Conservation (phyloP, 352 stramenopile species). For the Stephanocyclus meneghinianus region DNA sequence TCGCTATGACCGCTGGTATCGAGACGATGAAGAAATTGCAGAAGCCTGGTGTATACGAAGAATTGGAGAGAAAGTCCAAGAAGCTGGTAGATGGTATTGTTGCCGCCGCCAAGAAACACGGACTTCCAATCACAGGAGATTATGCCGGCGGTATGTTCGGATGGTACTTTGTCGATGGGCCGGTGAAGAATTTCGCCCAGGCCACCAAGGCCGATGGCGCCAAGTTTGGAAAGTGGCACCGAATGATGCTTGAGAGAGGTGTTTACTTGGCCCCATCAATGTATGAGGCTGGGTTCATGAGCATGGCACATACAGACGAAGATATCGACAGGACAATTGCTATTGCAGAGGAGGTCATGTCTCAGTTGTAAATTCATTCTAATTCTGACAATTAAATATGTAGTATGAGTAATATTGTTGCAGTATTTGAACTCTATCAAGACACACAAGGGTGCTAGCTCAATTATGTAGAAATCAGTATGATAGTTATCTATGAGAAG, state of each 20-base stretch:
- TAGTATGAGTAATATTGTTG: background rate
- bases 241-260: conserved; percentile 86
- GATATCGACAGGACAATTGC: conserved; percentile 88
- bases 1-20: conserved; percentile 86
- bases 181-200: conserved; percentile 85
- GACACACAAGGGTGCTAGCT: too few species aligned
- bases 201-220: conserved; percentile 83
- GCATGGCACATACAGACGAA: conserved; percentile 85
- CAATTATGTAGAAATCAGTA: too few species aligned
- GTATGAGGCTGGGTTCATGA: conserved; percentile 89
- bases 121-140: conserved; percentile 83
- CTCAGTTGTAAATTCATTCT: conserved; percentile 56
- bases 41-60: conserved; percentile 79
- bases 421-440: background rate
- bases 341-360: conserved; percentile 86
- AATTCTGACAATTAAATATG: background rate
- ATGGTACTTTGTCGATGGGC: conserved; percentile 87
- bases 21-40: conserved; percentile 86
- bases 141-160: conserved; percentile 87
- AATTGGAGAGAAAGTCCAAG: conserved; percentile 85
- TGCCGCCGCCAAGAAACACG: conserved; percentile 79
- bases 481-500: too few species aligned
- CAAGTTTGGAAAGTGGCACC: conserved; percentile 88
- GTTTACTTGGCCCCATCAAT: conserved; percentile 88
- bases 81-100: conserved; percentile 85